Evolutionary conservation across 192 early-diverging fungal genomes (phyloP), one percentile per base, ranked within the genome.

Genomic region (Paraglomus brasilianum): DNA sequence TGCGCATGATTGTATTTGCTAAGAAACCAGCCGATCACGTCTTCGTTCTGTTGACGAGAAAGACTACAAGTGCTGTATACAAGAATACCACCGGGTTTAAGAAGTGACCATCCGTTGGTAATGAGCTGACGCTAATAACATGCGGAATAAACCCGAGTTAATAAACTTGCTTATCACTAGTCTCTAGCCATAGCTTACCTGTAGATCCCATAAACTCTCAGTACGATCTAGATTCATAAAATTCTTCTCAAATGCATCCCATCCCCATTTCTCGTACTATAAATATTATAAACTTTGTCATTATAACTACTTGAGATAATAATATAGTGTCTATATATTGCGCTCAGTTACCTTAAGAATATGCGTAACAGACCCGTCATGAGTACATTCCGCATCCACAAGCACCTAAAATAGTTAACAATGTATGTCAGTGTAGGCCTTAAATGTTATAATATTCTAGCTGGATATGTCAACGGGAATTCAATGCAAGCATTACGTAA

Each of bases 61-160:
- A 93, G 75, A 14, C 87, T 90, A 72, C 92, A 94, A 0, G 91
- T 93, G 69, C 90, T 92, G 77, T 98, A 98, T 4, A 97, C 92
- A 58, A 97, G 74, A 5, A 92, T 74, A 1, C 95, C 95, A 24
- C 87, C 90, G 0, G 82, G 75, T 58, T 85, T 87, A 13, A 94
- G 76, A 67, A 95, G 65, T 13, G 78, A 74, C 82, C 90, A 94
- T 3, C 89, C 95, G 67, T 92, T 93, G 39, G 80, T 74, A 39
- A 96, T 75, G 2, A 98, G 79, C 42, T 74, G 59, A 7, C 85
- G 77, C 73, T 94, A 77, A 19, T 74, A 47, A 30, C 1, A 50
- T 19, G 47, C 40, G 47, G 53, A 49, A 65, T 72, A 72, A 14
- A 3, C 11, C 19, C 19, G 39, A 17, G 13, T 53, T 1, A 52